These are phyloP conservation scores for Starmera amethionina DNA, from an alignment of 805 yeast species.

Conservation along the genomic window DNA sequence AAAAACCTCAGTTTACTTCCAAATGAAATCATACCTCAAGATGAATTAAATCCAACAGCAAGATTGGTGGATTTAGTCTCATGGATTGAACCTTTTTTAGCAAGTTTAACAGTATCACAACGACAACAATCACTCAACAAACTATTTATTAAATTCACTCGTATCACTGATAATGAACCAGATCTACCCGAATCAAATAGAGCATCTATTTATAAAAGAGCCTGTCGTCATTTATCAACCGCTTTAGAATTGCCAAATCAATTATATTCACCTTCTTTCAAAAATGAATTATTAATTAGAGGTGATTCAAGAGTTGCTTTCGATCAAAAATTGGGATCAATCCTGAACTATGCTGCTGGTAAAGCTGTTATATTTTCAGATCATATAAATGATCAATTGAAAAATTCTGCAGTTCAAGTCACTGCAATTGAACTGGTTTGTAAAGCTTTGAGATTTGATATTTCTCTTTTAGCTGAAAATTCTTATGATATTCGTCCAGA, in stretches of 20 bases:
- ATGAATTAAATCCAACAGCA: slow-evolving; percentile 21
- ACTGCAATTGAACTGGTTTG: slow-evolving; percentile 29
- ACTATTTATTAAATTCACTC: slow-evolving; percentile 38
- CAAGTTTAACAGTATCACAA: slow-evolving; percentile 37
- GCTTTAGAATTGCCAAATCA: slow-evolving; percentile 7
- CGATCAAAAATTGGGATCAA: slow-evolving; percentile 25
- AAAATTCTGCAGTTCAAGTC: slow-evolving; percentile 22
- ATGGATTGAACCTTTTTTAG: slow-evolving; percentile 45
- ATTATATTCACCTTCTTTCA: slow-evolving; percentile 19
- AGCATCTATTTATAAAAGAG: slow-evolving; percentile 23
- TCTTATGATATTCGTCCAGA: slow-evolving; percentile 26
- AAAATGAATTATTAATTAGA: slow-evolving; percentile 30
- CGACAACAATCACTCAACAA: slow-evolving; percentile 43
- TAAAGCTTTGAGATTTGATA: slow-evolving; percentile 36
- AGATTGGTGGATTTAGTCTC: slow-evolving; percentile 33
- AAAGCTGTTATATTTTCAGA: slow-evolving; percentile 21
- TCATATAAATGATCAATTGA: slow-evolving; percentile 13
- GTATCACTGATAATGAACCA: slow-evolving; percentile 22
- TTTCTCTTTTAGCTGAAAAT: slow-evolving; percentile 30
- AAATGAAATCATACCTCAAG: slow-evolving; percentile 16
- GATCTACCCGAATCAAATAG: slow-evolving; percentile 18
- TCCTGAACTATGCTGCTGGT: slow-evolving; percentile 20
- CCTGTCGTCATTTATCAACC: slow-evolving; percentile 9
- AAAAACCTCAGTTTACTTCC: slow-evolving; percentile 24
- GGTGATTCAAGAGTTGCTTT: slow-evolving; percentile 40